Conservation (phyloP, 306 rosid species). For the Dryas drummondii region DNA sequence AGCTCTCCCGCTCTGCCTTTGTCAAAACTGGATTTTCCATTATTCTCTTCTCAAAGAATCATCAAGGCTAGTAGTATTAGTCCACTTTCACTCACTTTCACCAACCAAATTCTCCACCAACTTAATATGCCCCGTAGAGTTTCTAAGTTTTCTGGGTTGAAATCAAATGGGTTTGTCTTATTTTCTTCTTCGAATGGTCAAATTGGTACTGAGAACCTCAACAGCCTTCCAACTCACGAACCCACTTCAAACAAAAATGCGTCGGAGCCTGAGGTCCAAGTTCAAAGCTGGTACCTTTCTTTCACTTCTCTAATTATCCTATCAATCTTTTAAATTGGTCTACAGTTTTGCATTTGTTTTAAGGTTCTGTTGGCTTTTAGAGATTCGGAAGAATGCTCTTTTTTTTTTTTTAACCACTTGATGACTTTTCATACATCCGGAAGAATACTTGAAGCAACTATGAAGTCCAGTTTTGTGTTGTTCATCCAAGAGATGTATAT, state of each 20-base stretch:
- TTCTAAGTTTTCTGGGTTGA: conserved; percentile 14
- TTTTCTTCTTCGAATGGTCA: conserved; percentile 38
- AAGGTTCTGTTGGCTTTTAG: background rate
- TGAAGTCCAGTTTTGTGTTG: background rate
- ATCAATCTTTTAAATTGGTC: background rate
- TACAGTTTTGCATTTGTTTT: background rate
- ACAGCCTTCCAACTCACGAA: conserved; percentile 17
- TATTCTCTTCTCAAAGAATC: conserved; percentile 4
- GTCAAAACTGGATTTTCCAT: conserved; percentile 23
- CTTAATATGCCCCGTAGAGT: conserved; percentile 8
- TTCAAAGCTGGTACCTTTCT: conserved; percentile 54
- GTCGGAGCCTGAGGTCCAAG: conserved; percentile 30
- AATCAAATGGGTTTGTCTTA: conserved; percentile 27
- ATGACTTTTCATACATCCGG: background rate
- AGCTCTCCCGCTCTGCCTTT: conserved; percentile 25
- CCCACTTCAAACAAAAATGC: conserved; percentile 13
- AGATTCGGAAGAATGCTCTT: background rate
- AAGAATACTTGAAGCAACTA: background rate
- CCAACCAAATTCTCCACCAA: conserved; percentile 22
- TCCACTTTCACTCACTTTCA: conserved; percentile 17
- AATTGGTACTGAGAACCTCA: conserved; percentile 9
- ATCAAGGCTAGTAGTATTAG: background rate
- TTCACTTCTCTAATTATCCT: background rate
- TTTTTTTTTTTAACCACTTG: too few species aligned
- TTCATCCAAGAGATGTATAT: background rate